A percentile compares a stretch with the other conserved stretches of the same genome.
These are phyloP conservation scores for Leptographium procerum DNA, from an alignment of 2,329 filamentous ascomycete genomes.

Conservation along the genomic window DNA sequence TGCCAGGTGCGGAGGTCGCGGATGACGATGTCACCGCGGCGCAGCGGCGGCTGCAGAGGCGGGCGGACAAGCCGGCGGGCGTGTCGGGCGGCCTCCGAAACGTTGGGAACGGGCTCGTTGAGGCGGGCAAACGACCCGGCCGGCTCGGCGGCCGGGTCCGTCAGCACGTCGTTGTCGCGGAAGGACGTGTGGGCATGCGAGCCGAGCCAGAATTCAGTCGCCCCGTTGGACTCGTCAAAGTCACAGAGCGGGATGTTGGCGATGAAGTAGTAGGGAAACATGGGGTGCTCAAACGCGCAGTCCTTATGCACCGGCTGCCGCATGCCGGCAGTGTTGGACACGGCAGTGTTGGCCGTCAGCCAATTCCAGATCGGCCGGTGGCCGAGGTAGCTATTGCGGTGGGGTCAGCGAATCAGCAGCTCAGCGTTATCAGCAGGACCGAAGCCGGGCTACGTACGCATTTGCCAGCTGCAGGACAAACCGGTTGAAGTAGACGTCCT, in stretches of 20 bases:
- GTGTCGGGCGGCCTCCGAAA: not conserved
- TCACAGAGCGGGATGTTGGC: slow-evolving; percentile 26
- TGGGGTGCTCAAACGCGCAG: slow-evolving; percentile 23
- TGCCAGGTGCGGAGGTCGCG: slow-evolving; percentile 53
- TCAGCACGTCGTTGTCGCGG: slow-evolving; percentile 20
- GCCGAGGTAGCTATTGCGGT: slow-evolving; percentile 27
- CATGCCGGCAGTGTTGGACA: slow-evolving; percentile 23
- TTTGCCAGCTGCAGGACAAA: slow-evolving; percentile 28
- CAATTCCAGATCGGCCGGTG: slow-evolving; percentile 27
- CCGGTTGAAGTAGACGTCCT: slow-evolving; percentile 29
- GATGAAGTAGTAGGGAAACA: slow-evolving; percentile 25
- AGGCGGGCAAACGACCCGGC: not conserved
- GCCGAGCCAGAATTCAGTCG: slow-evolving; percentile 29
- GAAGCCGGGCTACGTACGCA: too few species aligned
- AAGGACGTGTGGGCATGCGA: slow-evolving; percentile 22
- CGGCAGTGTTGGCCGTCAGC: slow-evolving; percentile 27
- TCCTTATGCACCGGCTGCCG: slow-evolving; percentile 28
- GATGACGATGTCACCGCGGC: slow-evolving; percentile 29
- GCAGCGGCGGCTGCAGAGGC: slow-evolving; percentile 5
- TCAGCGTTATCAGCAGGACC: not conserved
- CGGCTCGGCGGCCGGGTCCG: not conserved
- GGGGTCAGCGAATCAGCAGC: not conserved
- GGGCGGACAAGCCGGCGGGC: slow-evolving; percentile 4
- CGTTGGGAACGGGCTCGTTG: slow-evolving; percentile 1
- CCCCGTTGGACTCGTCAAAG: slow-evolving; percentile 22